Evolutionary conservation across 2,329 filamentous ascomycete species (phyloP), one percentile per base, ranked within the genome.

Genomic region (Aspergillus calidoustus): DNA sequence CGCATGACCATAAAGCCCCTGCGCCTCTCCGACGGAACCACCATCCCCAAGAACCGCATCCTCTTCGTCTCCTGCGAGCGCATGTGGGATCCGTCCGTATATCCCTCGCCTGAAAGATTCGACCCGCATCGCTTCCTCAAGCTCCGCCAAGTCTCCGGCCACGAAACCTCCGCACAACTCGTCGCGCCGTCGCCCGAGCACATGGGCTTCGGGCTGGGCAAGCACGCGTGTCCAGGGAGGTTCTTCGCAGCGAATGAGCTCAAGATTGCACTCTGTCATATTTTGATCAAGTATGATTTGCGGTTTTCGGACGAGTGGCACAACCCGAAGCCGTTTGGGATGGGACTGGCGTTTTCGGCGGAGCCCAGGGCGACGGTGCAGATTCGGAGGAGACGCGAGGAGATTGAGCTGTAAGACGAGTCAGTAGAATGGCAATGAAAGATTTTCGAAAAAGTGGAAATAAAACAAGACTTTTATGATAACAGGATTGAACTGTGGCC

Each of bases 161-260:
- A 60, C 3, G 62, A 66, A n/a, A 54, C 50, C 11, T 54, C 22
- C 4, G 48, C 61, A 15, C 64, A 70, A 60, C 34, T 67, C 7
- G 65, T 69, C 2, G 30, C 55, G 8, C 47, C 47, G 4, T 51
- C 46, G 9, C 17, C 25, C 3, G 31, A 57, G 9, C 55, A 57
- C 23, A 50, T 74, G 8, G 64, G 58, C 22, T 77, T 77, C 56
- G 74, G 75, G 2, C 66, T 69, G 44, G 76, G 76, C 7, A 67
- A 61, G 49, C 65, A 71, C 38, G 63, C 68, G 22, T 74, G 84
- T 52, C 81, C 82, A 0, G 84, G 83, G 0, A 75, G 84, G 0
- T 86, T 86, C 73, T 84, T 86, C 59, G 82, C 83, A 0, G 79
- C 81, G 0, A 76, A 82, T 51, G 82, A 84, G 68, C 71, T 85